Evolutionary conservation across 345 rosid species (phyloP).

Genomic region (Hirschfeldia incana): DNA sequence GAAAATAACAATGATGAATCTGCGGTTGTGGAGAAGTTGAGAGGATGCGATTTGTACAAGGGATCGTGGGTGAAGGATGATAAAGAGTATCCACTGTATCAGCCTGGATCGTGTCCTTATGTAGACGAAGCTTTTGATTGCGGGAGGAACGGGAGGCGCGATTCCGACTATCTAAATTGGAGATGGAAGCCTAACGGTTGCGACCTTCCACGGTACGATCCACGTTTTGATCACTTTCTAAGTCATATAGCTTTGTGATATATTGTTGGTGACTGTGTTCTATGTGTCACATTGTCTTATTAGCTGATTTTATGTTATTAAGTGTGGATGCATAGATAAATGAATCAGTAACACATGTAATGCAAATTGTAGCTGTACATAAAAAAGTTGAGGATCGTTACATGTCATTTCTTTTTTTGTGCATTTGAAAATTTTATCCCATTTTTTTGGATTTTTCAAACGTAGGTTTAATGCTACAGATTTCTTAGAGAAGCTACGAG

Average conservation of each 20-base stretch:
- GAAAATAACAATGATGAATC: constrained; percentile 21
- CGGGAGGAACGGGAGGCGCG: constrained; percentile 73
- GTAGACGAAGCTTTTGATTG: constrained; percentile 93
- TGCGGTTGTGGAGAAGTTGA: constrained; percentile 35
- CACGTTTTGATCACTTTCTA: neutral
- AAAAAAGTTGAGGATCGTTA: neutral
- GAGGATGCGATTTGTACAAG: constrained; percentile 65
- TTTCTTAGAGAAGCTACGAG: constrained; percentile 79
- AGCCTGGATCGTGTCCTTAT: constrained; percentile 82
- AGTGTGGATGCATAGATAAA: neutral
- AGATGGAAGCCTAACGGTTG: constrained; percentile 93
- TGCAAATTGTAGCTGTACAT: neutral
- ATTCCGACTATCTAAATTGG: constrained; percentile 73
- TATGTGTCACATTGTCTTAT: neutral
- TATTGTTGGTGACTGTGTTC: neutral
- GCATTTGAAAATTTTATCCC: neutral
- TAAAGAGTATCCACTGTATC: constrained; percentile 59
- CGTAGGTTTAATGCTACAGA: constrained; percentile 94
- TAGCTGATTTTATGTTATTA: neutral
- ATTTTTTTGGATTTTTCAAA: constrained; percentile 37
- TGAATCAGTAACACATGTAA: neutral
- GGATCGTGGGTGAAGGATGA: constrained; percentile 80
- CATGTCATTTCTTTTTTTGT: neutral
- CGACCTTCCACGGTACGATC: constrained; percentile 62
- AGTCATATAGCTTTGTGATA: neutral